These are phyloP conservation scores for Venturia effusa DNA, from an alignment of 2,329 filamentous ascomycete species.

Conservation along the genomic window DNA sequence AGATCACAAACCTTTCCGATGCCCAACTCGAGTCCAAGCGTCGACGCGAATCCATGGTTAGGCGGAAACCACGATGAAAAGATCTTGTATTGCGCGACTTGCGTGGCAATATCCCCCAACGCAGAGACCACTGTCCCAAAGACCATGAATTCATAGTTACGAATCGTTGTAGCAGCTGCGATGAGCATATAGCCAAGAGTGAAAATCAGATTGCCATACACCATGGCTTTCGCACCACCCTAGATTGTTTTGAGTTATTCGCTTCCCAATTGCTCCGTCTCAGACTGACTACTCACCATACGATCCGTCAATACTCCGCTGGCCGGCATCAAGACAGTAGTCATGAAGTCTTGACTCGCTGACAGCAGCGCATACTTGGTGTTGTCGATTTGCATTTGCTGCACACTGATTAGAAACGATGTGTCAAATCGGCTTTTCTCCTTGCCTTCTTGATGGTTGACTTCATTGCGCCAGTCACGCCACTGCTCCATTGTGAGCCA, in stretches of 20 bases:
- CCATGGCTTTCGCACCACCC: background rate
- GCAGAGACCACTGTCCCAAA: conserved; percentile 44
- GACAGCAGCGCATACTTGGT: conserved; percentile 48
- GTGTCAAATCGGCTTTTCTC: background rate
- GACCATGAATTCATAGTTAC: conserved; percentile 51
- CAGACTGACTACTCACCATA: background rate
- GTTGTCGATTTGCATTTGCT: conserved; percentile 40
- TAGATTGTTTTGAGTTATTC: background rate
- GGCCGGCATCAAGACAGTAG: conserved; percentile 42
- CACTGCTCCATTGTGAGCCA: conserved; percentile 49
- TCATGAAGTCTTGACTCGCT: conserved; percentile 53
- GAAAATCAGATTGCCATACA: background rate
- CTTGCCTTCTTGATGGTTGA: conserved; percentile 45
- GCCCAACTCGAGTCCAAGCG: conserved; percentile 48
- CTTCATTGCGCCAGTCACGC: conserved; percentile 51
- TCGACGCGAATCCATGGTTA: conserved; percentile 50
- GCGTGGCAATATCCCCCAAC: conserved; percentile 52
- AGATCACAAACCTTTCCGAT: conserved; percentile 50
- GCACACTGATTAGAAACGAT: background rate
- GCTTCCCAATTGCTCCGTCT: too few species aligned
- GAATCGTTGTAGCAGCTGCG: conserved; percentile 44
- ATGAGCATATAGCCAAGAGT: conserved; percentile 19
- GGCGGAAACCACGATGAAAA: conserved; percentile 56
- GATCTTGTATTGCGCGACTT: conserved; percentile 54
- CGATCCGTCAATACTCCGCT: conserved; percentile 48